Evolutionary conservation across 768 basidiomycete genomes (phyloP).

Genomic region (Amanita muscaria): DNA sequence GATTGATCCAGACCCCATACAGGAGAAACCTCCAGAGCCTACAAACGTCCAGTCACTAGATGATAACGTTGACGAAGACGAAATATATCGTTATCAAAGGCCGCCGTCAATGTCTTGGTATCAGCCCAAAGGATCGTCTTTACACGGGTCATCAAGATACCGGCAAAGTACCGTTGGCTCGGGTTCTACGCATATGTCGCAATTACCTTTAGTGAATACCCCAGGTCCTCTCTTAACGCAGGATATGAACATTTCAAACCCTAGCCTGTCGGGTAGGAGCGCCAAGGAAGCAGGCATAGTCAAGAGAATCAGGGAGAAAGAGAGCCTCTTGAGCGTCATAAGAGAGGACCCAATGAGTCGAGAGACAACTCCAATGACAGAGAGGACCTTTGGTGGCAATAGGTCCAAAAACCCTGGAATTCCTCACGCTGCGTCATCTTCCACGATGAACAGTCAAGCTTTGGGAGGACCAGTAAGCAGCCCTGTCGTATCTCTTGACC

Average conservation of each 20-base stretch:
- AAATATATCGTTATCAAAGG: constrained; percentile 13
- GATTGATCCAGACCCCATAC: constrained; percentile 25
- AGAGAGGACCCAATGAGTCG: constrained; percentile 30
- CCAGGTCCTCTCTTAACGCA: constrained; percentile 10
- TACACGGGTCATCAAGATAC: constrained; percentile 14
- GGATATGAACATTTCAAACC: constrained; percentile 8
- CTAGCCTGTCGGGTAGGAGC: constrained; percentile 18
- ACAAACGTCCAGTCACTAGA: background rate
- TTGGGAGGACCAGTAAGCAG: background rate
- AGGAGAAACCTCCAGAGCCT: background rate
- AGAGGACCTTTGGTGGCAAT: constrained; percentile 9
- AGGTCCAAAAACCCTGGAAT: background rate
- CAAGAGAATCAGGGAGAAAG: constrained; percentile 19
- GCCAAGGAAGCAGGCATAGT: constrained; percentile 10
- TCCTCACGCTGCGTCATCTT: constrained; percentile 1
- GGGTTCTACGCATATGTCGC: constrained; percentile 24
- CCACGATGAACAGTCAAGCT: background rate
- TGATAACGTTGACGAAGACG: constrained; percentile 7
- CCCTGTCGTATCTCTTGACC: too few species aligned
- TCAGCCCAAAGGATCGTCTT: constrained; percentile 12
- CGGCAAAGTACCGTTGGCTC: constrained; percentile 18
- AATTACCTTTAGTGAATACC: constrained; percentile 26
- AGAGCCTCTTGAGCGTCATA: constrained; percentile 27
- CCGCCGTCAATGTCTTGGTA: constrained; percentile 24
- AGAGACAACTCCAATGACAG: constrained; percentile 18